A percentile compares a stretch with the other conserved stretches of the same genome.
These are phyloP conservation scores for Massariosphaeria phaeospora DNA, from an alignment of 495 filamentous ascomycete genomes.

Conservation along the genomic window DNA sequence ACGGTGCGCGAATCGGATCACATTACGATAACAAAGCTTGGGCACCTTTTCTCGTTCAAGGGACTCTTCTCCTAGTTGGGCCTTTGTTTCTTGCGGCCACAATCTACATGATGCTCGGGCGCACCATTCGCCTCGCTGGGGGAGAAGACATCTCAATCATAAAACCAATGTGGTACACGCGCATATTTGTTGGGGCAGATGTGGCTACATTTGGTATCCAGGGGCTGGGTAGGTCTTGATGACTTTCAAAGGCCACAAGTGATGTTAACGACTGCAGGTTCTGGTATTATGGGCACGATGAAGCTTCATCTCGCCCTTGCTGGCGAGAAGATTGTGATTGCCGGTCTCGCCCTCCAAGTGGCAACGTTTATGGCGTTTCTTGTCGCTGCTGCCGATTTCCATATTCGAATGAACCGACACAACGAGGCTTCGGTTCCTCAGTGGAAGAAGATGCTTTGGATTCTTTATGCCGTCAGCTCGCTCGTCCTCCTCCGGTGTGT, in stretches of 20 bases:
- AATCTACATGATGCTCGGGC: slow-evolving; percentile 42
- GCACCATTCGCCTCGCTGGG: slow-evolving; percentile 31
- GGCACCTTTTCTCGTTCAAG: slow-evolving; percentile 36
- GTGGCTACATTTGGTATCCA: slow-evolving; percentile 33
- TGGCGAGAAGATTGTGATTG: slow-evolving; percentile 35
- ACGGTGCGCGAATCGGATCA: slow-evolving; percentile 20
- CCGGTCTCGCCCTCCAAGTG: slow-evolving; percentile 35
- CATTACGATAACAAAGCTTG: slow-evolving; percentile 21
- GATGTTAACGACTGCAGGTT: slow-evolving; percentile 7
- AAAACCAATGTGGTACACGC: slow-evolving; percentile 32
- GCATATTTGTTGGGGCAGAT: slow-evolving; percentile 38
- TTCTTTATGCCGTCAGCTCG: slow-evolving; percentile 21
- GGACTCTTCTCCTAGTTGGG: slow-evolving; percentile 33
- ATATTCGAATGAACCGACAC: slow-evolving; percentile 25
- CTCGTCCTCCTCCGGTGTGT: slow-evolving; percentile 22
- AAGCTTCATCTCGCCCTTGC: slow-evolving; percentile 17
- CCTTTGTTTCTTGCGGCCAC: slow-evolving; percentile 38
- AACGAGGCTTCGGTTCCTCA: slow-evolving; percentile 44
- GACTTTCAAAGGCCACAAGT: too few relatives aligned
- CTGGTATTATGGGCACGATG: slow-evolving; percentile 22
- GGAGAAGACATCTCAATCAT: slow-evolving; percentile 34
- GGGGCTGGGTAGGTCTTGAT: slow-evolving; percentile 15
- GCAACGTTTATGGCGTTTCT: slow-evolving; percentile 36
- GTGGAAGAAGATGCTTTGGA: slow-evolving; percentile 46
- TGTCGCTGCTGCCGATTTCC: slow-evolving; percentile 24